phyloP scores from a whole-genome alignment of 2,329 filamentous ascomycete species.

The Fusarium bulbicola region DNA sequence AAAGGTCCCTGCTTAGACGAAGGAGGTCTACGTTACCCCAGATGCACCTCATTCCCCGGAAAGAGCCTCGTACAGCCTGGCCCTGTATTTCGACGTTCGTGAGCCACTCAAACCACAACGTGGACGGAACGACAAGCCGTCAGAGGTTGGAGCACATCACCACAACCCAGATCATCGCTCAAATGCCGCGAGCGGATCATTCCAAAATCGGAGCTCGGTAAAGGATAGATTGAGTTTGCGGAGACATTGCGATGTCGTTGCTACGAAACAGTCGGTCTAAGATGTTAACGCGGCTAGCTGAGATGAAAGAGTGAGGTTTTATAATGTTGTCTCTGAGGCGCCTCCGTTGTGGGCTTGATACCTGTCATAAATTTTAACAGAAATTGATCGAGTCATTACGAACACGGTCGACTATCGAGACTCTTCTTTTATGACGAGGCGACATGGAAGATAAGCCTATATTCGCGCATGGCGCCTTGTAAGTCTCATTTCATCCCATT shows the following conservation, averaged over 20 bases:
- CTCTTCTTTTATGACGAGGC: not conserved
- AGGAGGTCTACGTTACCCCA: constrained; percentile 33
- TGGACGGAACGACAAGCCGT: constrained; percentile 25
- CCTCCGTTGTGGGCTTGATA: not conserved
- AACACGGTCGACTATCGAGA: not conserved
- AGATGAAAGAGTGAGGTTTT: constrained; percentile 22
- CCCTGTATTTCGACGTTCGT: constrained; percentile 12
- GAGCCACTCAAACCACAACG: constrained; percentile 42
- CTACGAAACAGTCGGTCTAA: constrained; percentile 25
- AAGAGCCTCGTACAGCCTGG: constrained; percentile 20
- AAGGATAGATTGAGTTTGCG: constrained; percentile 14
- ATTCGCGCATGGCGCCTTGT: not conserved
- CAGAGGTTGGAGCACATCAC: constrained; percentile 31
- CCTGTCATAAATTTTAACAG: not conserved
- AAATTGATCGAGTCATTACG: not conserved
- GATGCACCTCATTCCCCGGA: constrained; percentile 31
- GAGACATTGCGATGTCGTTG: not conserved
- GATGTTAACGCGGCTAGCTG: constrained; percentile 5
- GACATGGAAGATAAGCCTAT: not conserved
- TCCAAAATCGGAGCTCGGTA: constrained; percentile 28
- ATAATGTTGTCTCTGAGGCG: not conserved
- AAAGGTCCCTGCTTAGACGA: constrained; percentile 15
- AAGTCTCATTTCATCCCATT: not conserved
- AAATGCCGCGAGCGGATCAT: constrained; percentile 25
- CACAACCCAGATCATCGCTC: not conserved